These are phyloP conservation scores for Amylocystis lapponica DNA, from an alignment of 768 basidiomycete genomes.

Conservation along the genomic window DNA sequence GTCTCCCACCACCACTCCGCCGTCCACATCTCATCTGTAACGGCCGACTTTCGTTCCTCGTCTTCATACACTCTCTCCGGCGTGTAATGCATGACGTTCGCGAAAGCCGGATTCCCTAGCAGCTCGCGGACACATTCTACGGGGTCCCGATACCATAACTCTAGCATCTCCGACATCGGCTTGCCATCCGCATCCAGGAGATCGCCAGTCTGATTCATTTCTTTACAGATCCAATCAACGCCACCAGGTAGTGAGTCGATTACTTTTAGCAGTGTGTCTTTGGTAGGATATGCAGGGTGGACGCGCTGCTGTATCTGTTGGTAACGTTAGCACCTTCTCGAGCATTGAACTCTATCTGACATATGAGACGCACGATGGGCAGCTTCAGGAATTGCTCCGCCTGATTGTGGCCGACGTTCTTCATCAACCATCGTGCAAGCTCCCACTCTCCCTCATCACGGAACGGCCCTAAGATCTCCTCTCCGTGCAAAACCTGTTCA, in stretches of 20 bases:
- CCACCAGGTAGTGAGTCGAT: constrained; percentile 19
- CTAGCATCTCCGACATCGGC: constrained; percentile 9
- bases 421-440: constrained; percentile 16
- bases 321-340: too few species aligned
- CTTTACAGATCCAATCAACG: constrained; percentile 19
- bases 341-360: too few species aligned
- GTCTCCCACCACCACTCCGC: constrained; percentile 21
- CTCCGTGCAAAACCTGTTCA: too few species aligned
- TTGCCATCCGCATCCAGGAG: constrained; percentile 7
- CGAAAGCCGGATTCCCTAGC: constrained; percentile 7
- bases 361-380: constrained; percentile 13
- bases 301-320: constrained; percentile 3
- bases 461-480: too few species aligned
- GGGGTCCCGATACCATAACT: constrained; percentile 19
- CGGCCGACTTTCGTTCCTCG: constrained; percentile 13
- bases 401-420: constrained; percentile 14
- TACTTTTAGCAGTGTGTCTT: constrained; percentile 12
- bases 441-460: too few species aligned
- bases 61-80: constrained; percentile 21
- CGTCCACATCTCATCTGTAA: constrained; percentile 15
- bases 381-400: constrained; percentile 18
- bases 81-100: neutral
- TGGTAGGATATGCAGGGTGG: constrained; percentile 1
- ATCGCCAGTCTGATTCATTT: constrained; percentile 17
- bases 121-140: constrained; percentile 28